phyloP scores from a whole-genome alignment of 75 land plant genomes.

The Ceratopteris richardii region DNA sequence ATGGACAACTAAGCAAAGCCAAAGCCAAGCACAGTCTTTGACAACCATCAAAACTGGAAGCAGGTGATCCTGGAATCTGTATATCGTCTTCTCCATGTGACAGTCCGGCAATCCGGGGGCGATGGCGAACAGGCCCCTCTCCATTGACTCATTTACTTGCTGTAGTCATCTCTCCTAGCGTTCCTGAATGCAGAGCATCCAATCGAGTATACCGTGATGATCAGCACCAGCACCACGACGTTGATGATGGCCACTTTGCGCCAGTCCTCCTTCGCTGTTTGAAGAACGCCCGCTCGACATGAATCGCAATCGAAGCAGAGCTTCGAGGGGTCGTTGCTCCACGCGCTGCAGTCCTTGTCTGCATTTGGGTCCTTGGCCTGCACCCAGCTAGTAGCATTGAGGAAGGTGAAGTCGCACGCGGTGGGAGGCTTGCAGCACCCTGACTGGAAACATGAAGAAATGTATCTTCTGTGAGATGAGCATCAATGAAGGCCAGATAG shows the following conservation, averaged over 20 bases:
- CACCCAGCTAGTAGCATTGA: conserved; percentile 50
- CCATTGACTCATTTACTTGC: too few species aligned
- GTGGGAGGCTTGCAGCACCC: conserved; percentile 91
- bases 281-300: conserved; percentile 33
- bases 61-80: too few species aligned
- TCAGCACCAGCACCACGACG: conserved; percentile 15
- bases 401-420: conserved; percentile 44
- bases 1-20: too few species aligned
- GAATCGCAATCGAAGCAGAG: conserved; percentile 31
- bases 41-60: too few species aligned
- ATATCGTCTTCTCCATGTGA: too few species aligned
- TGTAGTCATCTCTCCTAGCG: background rate
- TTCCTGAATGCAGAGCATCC: conserved; percentile 29
- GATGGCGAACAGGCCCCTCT: too few species aligned
- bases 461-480: too few species aligned
- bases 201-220: conserved; percentile 18
- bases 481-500: too few species aligned
- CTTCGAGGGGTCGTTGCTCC: conserved; percentile 23
- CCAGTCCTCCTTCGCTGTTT: conserved; percentile 34
- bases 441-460: conserved; percentile 39
- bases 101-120: too few species aligned
- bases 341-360: conserved; percentile 18
- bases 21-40: too few species aligned
- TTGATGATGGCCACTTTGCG: conserved; percentile 22
- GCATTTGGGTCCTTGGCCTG: background rate